Evolutionary conservation across 441 rosid genomes (phyloP).

Genomic region (Cnidoscolus chayamansa): DNA sequence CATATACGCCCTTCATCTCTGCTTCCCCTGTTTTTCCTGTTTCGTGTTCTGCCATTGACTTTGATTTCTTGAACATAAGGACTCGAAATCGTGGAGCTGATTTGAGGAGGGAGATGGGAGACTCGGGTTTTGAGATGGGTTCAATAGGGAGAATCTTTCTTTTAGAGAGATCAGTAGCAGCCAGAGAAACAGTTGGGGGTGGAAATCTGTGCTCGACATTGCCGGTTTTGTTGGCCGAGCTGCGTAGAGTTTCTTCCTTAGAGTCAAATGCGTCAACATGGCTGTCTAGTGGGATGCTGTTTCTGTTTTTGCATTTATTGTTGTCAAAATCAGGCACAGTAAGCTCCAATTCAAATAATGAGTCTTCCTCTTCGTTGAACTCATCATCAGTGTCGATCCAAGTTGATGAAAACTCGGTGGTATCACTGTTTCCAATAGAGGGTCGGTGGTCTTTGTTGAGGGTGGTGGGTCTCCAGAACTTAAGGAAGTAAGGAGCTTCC

Average conservation of each 20-base stretch:
- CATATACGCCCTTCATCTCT: conserved; percentile 17
- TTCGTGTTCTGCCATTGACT: conserved; percentile 28
- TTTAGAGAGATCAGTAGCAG: conserved; percentile 42
- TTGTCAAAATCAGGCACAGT: conserved; percentile 40
- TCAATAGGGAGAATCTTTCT: conserved; percentile 69
- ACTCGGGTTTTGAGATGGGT: conserved; percentile 42
- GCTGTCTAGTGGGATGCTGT: conserved; percentile 14
- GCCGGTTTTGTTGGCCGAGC: conserved; percentile 15
- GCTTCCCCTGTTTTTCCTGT: conserved; percentile 26
- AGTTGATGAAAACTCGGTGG: conserved; percentile 30
- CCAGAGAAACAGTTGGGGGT: conserved; percentile 30
- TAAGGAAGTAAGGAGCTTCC: conserved; percentile 71
- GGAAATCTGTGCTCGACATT: conserved; percentile 8
- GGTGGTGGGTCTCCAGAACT: conserved; percentile 43
- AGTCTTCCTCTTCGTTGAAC: conserved; percentile 67
- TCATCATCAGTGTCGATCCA: conserved; percentile 32
- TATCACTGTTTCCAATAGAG: conserved; percentile 26
- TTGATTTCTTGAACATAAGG: conserved; percentile 52
- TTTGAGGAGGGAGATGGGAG: conserved; percentile 65
- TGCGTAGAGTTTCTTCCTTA: conserved; percentile 17
- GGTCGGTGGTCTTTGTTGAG: conserved; percentile 17
- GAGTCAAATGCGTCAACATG: conserved; percentile 27
- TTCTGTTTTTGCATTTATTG: conserved; percentile 16
- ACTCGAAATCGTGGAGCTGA: conserved; percentile 75
- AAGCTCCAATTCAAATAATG: conserved; percentile 81